These are phyloP conservation scores for Linum usitatissimum DNA, from an alignment of 345 rosid species.

Conservation along the genomic window DNA sequence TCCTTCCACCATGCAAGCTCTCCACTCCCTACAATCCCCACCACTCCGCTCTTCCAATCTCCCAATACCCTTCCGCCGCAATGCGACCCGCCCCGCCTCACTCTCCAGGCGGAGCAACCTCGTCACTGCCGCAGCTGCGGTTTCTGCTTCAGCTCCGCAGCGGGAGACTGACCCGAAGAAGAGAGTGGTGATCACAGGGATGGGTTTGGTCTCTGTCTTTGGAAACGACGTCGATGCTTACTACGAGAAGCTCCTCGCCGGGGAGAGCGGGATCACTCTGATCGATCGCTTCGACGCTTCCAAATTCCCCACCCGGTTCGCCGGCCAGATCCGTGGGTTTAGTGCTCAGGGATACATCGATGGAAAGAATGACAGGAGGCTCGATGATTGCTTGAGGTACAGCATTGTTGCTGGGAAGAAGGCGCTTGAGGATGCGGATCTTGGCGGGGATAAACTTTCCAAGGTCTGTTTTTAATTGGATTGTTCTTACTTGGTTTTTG, in stretches of 20 bases:
- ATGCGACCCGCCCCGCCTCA: constrained; percentile 12
- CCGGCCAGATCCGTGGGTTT: constrained; percentile 96
- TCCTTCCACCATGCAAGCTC: constrained; percentile 50
- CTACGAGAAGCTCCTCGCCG: constrained; percentile 74
- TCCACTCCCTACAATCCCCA: constrained; percentile 36
- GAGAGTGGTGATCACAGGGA: constrained; percentile 89
- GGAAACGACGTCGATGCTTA: constrained; percentile 81
- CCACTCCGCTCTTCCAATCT: constrained; percentile 52
- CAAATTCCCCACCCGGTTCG: constrained; percentile 92
- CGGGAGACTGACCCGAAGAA: constrained; percentile 94
- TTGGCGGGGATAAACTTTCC: constrained; percentile 59
- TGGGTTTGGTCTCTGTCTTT: constrained; percentile 91
- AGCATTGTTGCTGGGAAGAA: constrained; percentile 97
- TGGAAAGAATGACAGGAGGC: constrained; percentile 89
- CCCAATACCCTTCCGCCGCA: constrained; percentile 31
- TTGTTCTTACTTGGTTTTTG: neutral
- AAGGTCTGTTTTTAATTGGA: constrained; percentile 31
- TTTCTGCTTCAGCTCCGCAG: constrained; percentile 57
- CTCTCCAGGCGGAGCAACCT: constrained; percentile 25
- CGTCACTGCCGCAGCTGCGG: constrained; percentile 39
- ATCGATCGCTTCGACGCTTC: constrained; percentile 96
- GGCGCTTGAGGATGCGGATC: constrained; percentile 82
- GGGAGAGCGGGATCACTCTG: constrained; percentile 79
- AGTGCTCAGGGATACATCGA: constrained; percentile 68
- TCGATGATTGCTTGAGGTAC: constrained; percentile 93